Evolutionary conservation across 768 basidiomycete genomes (phyloP).

Genomic region (Auriscalpium vulgare): DNA sequence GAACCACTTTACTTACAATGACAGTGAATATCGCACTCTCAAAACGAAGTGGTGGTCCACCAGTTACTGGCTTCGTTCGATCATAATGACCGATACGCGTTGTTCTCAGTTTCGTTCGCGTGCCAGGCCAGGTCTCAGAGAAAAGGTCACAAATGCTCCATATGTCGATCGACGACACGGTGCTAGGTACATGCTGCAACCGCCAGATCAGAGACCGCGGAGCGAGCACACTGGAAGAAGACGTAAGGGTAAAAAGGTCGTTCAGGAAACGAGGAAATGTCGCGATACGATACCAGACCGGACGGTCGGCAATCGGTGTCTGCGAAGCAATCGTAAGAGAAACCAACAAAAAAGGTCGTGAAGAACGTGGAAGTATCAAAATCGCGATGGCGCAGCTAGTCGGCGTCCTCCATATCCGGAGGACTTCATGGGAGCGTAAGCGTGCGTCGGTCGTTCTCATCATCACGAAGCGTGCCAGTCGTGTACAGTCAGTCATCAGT

Average conservation of each 20-base stretch:
- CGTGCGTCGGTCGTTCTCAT: neutral
- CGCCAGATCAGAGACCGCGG: too few species aligned
- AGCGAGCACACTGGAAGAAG: too few species aligned
- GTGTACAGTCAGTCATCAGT: neutral
- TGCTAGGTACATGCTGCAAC: neutral
- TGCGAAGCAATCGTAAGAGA: neutral
- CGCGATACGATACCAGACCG: too few species aligned
- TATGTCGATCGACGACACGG: neutral
- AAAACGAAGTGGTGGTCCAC: neutral
- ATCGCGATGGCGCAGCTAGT: neutral
- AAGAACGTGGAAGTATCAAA: neutral
- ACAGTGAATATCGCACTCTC: neutral
- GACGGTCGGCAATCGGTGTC: too few species aligned
- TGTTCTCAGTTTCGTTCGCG: neutral
- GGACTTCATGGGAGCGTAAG: neutral
- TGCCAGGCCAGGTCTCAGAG: too few species aligned
- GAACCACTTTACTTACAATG: too few species aligned
- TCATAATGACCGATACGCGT: neutral
- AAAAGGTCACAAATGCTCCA: neutral
- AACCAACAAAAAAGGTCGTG: neutral
- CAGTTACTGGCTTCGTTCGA: neutral
- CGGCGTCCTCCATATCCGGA: too few species aligned
- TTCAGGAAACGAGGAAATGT: too few species aligned
- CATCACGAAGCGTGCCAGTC: neutral
- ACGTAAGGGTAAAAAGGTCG: too few species aligned